Conservation (phyloP, 2,329 filamentous ascomycete species). For the Knufia petricola region DNA sequence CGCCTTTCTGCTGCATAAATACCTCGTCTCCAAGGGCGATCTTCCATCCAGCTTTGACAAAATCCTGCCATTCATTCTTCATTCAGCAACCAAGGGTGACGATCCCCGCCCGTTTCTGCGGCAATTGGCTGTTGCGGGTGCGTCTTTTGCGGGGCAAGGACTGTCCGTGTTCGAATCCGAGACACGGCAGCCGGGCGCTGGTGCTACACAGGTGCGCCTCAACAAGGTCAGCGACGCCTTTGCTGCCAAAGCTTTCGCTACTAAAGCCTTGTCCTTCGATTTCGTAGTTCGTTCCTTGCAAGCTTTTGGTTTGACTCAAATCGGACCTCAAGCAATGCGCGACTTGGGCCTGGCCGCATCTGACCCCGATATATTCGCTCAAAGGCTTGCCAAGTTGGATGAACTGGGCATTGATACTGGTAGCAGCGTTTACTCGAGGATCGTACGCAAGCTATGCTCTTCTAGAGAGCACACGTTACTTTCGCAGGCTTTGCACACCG, state of each 20-base stretch:
- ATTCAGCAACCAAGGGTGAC: background rate
- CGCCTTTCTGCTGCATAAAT: conserved; percentile 39
- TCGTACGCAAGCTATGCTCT: conserved; percentile 55
- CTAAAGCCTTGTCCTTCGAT: conserved; percentile 61
- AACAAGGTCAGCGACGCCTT: conserved; percentile 53
- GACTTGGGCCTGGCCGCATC: conserved; percentile 62
- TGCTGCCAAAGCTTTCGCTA: conserved; percentile 73
- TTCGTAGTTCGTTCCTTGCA: conserved; percentile 60
- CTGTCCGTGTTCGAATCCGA: background rate
- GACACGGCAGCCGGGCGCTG: conserved; percentile 19
- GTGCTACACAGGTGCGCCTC: conserved; percentile 7
- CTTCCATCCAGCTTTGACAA: conserved; percentile 29
- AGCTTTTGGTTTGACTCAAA: conserved; percentile 59
- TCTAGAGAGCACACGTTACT: conserved; percentile 46
- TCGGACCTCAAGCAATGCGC: conserved; percentile 68
- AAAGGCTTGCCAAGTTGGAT: conserved; percentile 52
- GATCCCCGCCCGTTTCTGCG: background rate
- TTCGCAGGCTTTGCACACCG: conserved; percentile 44
- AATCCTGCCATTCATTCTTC: conserved; percentile 25
- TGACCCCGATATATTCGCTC: conserved; percentile 46
- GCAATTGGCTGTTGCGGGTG: background rate
- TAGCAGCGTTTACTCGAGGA: conserved; percentile 53
- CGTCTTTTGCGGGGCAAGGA: background rate
- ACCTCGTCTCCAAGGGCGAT: conserved; percentile 34
- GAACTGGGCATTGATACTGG: conserved; percentile 54